Evolutionary conservation across 257 asterid species (phyloP), one percentile per base, ranked within the genome.

Genomic region (Lavandula angustifolia): DNA sequence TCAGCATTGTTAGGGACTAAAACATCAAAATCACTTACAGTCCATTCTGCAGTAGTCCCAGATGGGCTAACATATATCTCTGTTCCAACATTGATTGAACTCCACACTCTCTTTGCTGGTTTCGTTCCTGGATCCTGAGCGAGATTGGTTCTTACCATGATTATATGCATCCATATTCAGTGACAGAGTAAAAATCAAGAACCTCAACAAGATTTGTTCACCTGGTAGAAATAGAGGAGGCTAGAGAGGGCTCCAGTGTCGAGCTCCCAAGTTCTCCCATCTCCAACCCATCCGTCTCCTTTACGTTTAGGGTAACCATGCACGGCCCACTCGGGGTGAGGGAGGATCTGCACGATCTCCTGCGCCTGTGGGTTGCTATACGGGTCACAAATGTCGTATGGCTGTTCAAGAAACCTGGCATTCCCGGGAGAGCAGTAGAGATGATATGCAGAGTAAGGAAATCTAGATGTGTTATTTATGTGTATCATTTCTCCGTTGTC

Each of bases 281-380:
- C 89, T 6, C 88, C 89, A 57, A 89, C 52, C 95, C 95, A 89
- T 6, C 97, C 95, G 35, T 89, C 95, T 42, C 97, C 97, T 66
- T 83, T 75, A 40, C 64, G 74, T 57, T 73, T 74, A 7, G 95
- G 97, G 73, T 89, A 89, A 14, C 95, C 95, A 40, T 89, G 89
- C 64, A 80, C 84, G 12, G 81, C 88, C 97, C 94, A 89, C 76
- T 89, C 97, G 1, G 82, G 87, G 71, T 89, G 95, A n/a, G 95
- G 97, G 40, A 89, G 85, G 60, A 89, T 87, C 67, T 89, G 97
- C 60, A 89, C 80, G 61, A 89, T 67, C 55, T 89, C 95, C 77
- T 89, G 97, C 6, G 94, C 95, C 79, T 89, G 97, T 10, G 96
- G 96, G 62, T 89, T 89, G 83, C 94, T 89, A 41, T 89, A 89